Evolutionary conservation across 2,329 filamentous ascomycete species (phyloP).

Genomic region (Dactylella cylindrospora): DNA sequence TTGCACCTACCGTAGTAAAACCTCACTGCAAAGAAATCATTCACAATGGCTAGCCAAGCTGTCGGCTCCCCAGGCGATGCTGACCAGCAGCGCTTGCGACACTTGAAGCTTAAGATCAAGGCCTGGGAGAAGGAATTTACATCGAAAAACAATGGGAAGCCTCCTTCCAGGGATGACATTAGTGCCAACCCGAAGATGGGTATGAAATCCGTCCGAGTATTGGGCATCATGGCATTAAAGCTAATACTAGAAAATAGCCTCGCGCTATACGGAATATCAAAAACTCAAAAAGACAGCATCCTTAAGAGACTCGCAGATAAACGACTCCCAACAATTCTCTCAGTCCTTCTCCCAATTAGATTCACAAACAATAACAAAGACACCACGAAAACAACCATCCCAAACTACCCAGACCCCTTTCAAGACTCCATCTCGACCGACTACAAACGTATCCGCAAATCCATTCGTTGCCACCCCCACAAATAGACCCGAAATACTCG

Average conservation of each 20-base stretch:
- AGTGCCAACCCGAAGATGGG: conserved; percentile 34
- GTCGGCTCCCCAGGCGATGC: neutral
- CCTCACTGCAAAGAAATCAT: no score
- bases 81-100: conserved; percentile 26
- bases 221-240: neutral
- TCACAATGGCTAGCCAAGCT: conserved; percentile 13
- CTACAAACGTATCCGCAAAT: no score
- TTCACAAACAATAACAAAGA: neutral
- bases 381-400: conserved; percentile 9
- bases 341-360: neutral
- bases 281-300: conserved; percentile 22
- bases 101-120: conserved; percentile 39
- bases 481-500: conserved; percentile 15
- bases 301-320: conserved; percentile 10
- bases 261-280: conserved; percentile 39
- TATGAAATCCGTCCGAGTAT: neutral
- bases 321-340: conserved; percentile 10
- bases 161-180: conserved; percentile 33
- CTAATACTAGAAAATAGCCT: neutral
- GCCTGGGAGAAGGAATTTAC: conserved; percentile 40
- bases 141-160: conserved; percentile 21
- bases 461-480: conserved; percentile 30
- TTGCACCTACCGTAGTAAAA: no score
- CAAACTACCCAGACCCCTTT: conserved; percentile 9
- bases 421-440: conserved; percentile 20